Percentiles rank a stretch among this genome's conserved stretches.
Evolutionary conservation across 2,329 filamentous ascomycete species (phyloP).

Genomic region (Cercospora nicotianae): DNA sequence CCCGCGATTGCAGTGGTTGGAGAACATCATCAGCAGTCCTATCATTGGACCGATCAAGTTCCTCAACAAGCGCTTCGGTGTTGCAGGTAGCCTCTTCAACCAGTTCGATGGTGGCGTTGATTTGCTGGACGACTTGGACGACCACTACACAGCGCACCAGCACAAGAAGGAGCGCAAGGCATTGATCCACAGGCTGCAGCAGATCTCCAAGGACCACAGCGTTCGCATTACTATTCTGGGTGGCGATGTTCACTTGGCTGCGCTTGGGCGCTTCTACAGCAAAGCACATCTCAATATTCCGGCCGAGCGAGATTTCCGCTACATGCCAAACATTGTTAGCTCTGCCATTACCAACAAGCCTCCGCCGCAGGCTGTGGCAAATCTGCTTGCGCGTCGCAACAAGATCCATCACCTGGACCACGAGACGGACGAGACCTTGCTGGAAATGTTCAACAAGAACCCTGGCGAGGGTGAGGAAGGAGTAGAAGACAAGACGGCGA

Average conservation of each 20-base stretch:
- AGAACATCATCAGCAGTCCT: slow-evolving; percentile 78
- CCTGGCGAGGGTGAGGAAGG: slow-evolving; percentile 49
- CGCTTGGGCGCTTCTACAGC: slow-evolving; percentile 64
- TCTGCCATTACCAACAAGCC: slow-evolving; percentile 69
- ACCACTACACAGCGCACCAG: slow-evolving; percentile 82
- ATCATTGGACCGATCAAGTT: slow-evolving; percentile 86
- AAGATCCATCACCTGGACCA: slow-evolving; percentile 65
- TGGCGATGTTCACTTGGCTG: slow-evolving; percentile 65
- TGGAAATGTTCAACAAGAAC: slow-evolving; percentile 62
- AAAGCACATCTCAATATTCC: slow-evolving; percentile 58
- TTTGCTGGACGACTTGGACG: slow-evolving; percentile 64
- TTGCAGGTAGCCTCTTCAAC: slow-evolving; percentile 86
- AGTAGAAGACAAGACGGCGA: slow-evolving; percentile 61
- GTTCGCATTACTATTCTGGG: slow-evolving; percentile 63
- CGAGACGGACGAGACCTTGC: slow-evolving; percentile 64
- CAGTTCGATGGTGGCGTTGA: slow-evolving; percentile 79
- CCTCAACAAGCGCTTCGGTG: slow-evolving; percentile 83
- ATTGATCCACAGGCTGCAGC: slow-evolving; percentile 66
- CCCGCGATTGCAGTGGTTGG: slow-evolving; percentile 86
- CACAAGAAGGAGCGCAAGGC: slow-evolving; percentile 85
- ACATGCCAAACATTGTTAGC: slow-evolving; percentile 65
- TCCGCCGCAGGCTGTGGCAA: slow-evolving; percentile 64
- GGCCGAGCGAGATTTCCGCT: slow-evolving; percentile 60
- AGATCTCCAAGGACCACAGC: slow-evolving; percentile 55
- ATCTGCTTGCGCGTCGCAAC: slow-evolving; percentile 62